phyloP scores from a whole-genome alignment of 2,329 filamentous ascomycete species.

The Malbranchea zuffiana region DNA sequence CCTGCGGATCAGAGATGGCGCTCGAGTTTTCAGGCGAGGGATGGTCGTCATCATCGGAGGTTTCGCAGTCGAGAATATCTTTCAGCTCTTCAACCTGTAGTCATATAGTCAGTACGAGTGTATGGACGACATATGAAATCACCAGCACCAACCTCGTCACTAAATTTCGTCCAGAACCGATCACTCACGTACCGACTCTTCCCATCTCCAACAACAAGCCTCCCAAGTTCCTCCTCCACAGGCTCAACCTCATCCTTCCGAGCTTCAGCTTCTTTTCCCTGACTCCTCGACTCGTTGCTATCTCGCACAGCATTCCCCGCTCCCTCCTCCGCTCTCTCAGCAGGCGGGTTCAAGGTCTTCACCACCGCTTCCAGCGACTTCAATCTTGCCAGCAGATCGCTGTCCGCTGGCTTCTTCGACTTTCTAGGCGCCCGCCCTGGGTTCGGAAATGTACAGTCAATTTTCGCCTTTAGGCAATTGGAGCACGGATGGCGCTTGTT shows the following conservation, averaged over 20 bases:
- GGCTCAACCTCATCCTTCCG: conserved; percentile 15
- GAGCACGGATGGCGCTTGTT: conserved; percentile 40
- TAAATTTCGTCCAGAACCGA: conserved; percentile 50
- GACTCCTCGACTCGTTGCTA: neutral
- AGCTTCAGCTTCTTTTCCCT: neutral
- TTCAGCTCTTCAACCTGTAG: conserved; percentile 50
- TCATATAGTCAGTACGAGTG: conserved; percentile 1
- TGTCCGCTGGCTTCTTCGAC: conserved; percentile 46
- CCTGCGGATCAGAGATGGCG: conserved; percentile 25
- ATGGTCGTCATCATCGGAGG: conserved; percentile 46
- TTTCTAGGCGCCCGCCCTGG: conserved; percentile 51
- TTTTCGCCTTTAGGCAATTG: conserved; percentile 40
- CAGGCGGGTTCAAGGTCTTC: conserved; percentile 44
- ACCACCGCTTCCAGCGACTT: conserved; percentile 51
- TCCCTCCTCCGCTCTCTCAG: conserved; percentile 1
- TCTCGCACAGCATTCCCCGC: neutral
- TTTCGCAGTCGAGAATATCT: conserved; percentile 47
- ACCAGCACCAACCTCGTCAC: conserved; percentile 42
- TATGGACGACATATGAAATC: neutral
- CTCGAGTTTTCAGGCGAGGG: conserved; percentile 36
- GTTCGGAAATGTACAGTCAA: conserved; percentile 52
- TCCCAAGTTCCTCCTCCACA: conserved; percentile 40
- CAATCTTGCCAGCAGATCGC: conserved; percentile 49
- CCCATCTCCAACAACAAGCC: conserved; percentile 49
- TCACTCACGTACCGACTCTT: conserved; percentile 52